phyloP scores from a whole-genome alignment of 2,329 filamentous ascomycete genomes.

The Cytospora chrysosperma region DNA sequence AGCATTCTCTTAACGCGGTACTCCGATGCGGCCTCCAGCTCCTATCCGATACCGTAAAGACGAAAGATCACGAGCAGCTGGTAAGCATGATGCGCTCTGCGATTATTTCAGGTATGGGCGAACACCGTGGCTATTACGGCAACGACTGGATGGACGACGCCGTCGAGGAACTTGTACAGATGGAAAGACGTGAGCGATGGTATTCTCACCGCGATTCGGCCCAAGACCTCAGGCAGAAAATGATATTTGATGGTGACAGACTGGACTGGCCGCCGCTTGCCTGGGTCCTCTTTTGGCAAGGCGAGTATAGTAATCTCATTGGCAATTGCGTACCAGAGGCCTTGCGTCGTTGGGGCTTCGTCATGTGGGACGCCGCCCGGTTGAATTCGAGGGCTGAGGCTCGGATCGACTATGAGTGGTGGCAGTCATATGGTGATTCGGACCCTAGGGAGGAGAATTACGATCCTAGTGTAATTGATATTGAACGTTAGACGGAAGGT shows the following conservation, averaged over 20 bases:
- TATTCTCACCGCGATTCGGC: constrained; percentile 5
- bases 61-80: background rate
- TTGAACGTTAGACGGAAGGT: no score
- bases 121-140: background rate
- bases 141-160: background rate
- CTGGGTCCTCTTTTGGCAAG: constrained; percentile 5
- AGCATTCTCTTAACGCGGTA: background rate
- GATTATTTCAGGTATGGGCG: background rate
- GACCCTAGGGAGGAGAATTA: no score
- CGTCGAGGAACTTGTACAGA: background rate
- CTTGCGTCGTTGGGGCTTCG: background rate
- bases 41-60: background rate
- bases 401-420: no score
- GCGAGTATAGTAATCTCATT: constrained; percentile 5
- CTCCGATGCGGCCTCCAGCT: background rate
- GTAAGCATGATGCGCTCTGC: background rate
- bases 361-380: constrained; percentile 9
- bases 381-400: background rate
- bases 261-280: background rate
- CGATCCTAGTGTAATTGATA: no score
- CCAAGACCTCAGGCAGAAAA: constrained; percentile 1
- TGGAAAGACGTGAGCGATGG: background rate
- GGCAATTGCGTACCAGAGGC: background rate
- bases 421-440: no score
- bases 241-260: background rate